These are phyloP conservation scores for Candida ovalis DNA, from an alignment of 805 yeast genomes.

Conservation along the genomic window DNA sequence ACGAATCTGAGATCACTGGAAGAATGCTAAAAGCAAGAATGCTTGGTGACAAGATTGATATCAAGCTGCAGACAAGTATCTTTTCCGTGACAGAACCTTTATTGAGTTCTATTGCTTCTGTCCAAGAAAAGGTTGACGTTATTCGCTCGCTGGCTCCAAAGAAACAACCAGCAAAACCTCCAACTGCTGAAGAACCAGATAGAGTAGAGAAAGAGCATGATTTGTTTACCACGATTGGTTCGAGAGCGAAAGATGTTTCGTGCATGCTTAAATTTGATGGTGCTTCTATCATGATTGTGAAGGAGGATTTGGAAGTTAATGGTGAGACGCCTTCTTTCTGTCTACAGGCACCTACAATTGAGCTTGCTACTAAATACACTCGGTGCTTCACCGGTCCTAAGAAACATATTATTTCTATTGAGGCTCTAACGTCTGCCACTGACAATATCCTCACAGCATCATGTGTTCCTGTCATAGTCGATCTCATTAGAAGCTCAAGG, in stretches of 20 bases:
- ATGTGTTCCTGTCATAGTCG: slow-evolving; percentile 75
- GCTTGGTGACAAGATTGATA: slow-evolving; percentile 68
- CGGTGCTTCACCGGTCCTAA: slow-evolving; percentile 33
- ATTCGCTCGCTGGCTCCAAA: background rate
- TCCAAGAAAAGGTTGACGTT: slow-evolving; percentile 23
- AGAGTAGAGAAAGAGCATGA: slow-evolving; percentile 12
- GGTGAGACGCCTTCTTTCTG: slow-evolving; percentile 48
- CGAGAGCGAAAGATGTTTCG: slow-evolving; percentile 36
- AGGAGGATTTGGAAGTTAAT: slow-evolving; percentile 39
- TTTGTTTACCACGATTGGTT: slow-evolving; percentile 17
- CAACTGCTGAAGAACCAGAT: background rate
- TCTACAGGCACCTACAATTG: slow-evolving; percentile 73
- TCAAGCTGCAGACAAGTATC: slow-evolving; percentile 55
- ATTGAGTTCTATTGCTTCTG: slow-evolving; percentile 40
- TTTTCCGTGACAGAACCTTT: slow-evolving; percentile 51
- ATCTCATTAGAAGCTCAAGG: slow-evolving; percentile 49
- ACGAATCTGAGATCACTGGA: slow-evolving; percentile 21
- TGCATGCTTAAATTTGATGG: slow-evolving; percentile 63
- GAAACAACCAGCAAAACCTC: background rate
- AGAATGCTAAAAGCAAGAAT: slow-evolving; percentile 46
- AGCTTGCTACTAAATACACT: slow-evolving; percentile 50
- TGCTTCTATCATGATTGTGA: slow-evolving; percentile 52
- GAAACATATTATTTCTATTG: slow-evolving; percentile 46
- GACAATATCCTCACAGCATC: slow-evolving; percentile 65
- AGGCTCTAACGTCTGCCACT: slow-evolving; percentile 63